These are phyloP conservation scores for Penicillium occitanis DNA, from an alignment of 2,329 filamentous ascomycete species.

Conservation along the genomic window DNA sequence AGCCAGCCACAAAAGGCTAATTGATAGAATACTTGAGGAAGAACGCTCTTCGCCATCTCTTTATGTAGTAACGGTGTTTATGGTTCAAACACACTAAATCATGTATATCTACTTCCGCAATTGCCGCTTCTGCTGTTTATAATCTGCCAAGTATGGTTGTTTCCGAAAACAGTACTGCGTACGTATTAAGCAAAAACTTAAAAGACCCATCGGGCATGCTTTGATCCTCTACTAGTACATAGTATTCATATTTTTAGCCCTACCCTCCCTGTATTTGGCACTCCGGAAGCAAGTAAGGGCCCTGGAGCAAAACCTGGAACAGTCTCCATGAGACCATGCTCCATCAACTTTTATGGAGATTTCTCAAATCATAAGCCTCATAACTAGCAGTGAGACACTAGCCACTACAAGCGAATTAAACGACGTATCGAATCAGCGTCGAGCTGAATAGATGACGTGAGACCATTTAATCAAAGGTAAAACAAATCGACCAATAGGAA, in stretches of 20 bases:
- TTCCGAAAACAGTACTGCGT: neutral
- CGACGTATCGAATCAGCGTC: neutral
- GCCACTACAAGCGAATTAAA: neutral
- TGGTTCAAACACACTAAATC: neutral
- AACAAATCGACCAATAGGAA: neutral
- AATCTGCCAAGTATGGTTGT: neutral
- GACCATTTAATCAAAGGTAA: neutral
- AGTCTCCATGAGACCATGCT: neutral
- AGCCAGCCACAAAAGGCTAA: neutral
- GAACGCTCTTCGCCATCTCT: neutral
- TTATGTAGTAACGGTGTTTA: neutral
- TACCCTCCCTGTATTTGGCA: neutral
- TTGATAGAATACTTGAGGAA: neutral
- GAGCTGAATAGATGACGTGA: neutral
- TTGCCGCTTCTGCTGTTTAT: neutral
- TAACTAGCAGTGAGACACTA: neutral
- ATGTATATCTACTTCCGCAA: neutral
- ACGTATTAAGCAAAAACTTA: neutral
- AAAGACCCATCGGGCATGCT: neutral
- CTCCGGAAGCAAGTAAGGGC: neutral
- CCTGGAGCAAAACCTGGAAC: neutral
- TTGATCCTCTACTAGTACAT: neutral
- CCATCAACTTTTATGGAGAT: neutral
- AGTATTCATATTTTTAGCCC: neutral
- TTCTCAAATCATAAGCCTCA: neutral